Conservation (phyloP, 352 stramenopile genomes). For the Phytopythium sindhum region DNA sequence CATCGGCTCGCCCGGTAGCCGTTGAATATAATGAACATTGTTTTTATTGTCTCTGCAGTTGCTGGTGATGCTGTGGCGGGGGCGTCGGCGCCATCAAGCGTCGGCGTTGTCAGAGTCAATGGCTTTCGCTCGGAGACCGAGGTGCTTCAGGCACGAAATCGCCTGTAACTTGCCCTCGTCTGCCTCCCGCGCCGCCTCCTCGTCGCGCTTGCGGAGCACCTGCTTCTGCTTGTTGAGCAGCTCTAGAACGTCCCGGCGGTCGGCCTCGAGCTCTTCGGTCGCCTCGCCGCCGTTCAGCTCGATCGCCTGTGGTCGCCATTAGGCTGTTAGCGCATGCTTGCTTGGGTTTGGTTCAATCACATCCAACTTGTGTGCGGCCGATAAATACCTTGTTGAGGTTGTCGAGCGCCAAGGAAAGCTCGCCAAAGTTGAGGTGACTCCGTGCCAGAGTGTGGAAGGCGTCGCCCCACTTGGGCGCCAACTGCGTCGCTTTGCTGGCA, state of each 20-base stretch:
- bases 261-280: slow-evolving; percentile 41
- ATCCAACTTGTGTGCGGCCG: background rate
- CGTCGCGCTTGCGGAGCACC: slow-evolving; percentile 38
- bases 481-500: slow-evolving; percentile 46
- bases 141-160: slow-evolving; percentile 69
- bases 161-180: slow-evolving; percentile 53
- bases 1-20: background rate
- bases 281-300: slow-evolving; percentile 26
- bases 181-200: slow-evolving; percentile 28
- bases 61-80: background rate
- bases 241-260: slow-evolving; percentile 43
- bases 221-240: slow-evolving; percentile 34
- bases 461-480: slow-evolving; percentile 59
- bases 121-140: slow-evolving; percentile 49
- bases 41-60: background rate
- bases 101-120: slow-evolving; percentile 5
- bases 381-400: slow-evolving; percentile 44
- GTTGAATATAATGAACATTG: slow-evolving; percentile 5
- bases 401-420: slow-evolving; percentile 54
- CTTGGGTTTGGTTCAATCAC: background rate
- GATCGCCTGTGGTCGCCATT: slow-evolving; percentile 30
- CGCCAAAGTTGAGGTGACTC: slow-evolving; percentile 78
- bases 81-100: background rate
- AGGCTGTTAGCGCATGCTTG: slow-evolving; percentile 1
- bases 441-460: slow-evolving; percentile 64